Conservation (phyloP, 768 basidiomycete species). For the Baorangia bicolor region DNA sequence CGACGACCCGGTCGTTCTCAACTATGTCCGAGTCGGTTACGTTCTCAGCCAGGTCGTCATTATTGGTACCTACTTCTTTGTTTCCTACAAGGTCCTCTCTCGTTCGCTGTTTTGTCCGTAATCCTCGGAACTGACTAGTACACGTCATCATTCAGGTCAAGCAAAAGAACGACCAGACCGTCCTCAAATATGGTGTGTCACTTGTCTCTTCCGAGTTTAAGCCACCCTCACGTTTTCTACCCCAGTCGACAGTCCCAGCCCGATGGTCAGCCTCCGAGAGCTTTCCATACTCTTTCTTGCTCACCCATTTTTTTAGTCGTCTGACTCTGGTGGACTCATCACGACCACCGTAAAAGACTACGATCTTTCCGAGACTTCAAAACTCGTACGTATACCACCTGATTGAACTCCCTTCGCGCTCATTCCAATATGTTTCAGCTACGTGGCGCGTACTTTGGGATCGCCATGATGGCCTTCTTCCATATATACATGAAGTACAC, state of each 20-base stretch:
- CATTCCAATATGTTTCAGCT: conserved; percentile 39
- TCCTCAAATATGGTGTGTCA: conserved; percentile 87
- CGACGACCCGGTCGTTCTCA: conserved; percentile 79
- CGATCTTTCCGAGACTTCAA: conserved; percentile 84
- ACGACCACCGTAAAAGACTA: conserved; percentile 95
- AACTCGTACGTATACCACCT: conserved; percentile 56
- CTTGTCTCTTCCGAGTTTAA: neutral
- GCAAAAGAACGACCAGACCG: conserved; percentile 92
- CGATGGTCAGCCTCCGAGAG: conserved; percentile 57
- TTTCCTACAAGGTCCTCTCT: conserved; percentile 59
- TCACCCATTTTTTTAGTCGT: conserved; percentile 39
- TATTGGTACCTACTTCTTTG: conserved; percentile 76
- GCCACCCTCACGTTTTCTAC: conserved; percentile 1
- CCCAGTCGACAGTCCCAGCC: conserved; percentile 69
- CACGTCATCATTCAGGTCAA: conserved; percentile 62
- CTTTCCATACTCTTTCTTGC: neutral
- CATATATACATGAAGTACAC: conserved; percentile 95
- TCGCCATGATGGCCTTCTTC: conserved; percentile 90
- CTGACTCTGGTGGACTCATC: conserved; percentile 69
- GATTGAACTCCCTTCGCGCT: neutral
- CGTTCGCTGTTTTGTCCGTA: neutral
- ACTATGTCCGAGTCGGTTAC: conserved; percentile 84
- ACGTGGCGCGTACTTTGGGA: conserved; percentile 64
- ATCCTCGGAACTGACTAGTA: neutral
- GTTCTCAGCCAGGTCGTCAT: conserved; percentile 69